Evolutionary conservation across 2,329 filamentous ascomycete species (phyloP), one percentile per base, ranked within the genome.

Genomic region (Hypoxylon sp.): DNA sequence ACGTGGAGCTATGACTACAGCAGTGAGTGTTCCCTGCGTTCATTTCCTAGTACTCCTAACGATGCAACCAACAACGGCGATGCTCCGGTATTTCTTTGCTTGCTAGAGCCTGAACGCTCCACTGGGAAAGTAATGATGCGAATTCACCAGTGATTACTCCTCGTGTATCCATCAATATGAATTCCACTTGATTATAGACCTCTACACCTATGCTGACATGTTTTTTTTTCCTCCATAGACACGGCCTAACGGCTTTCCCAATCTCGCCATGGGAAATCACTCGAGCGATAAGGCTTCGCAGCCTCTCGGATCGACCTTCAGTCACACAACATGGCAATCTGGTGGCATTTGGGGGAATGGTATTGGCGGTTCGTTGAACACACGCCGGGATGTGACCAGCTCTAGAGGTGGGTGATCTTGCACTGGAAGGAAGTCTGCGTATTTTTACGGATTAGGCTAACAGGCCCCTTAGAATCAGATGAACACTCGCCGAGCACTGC

Each of bases 281-380:
- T 72, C 69, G 23, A 70, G 59, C 55, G 78, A 80, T 21, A 75
- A 75, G 53, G 32, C 72, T 14, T 65, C 76, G 55, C 79, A 81
- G 73, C 73, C 77, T 55, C 70, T 78, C 79, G 81, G 82, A 78
- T 81, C 76, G 72, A 75, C 76, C 54, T 80, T 81, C 67, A 58
- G 73, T 32, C 72, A 73, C 69, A 71, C 78, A 46, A 72, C 71
- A 67, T 83, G 73, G 74, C 81, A 80, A 55, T 65, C 76, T 6
- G 75, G 74, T 58, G 82, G 79, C 30, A 85, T 88, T 43, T 88
- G 87, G 87, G 81, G 81, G 11, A 84, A 80, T 66, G 77, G 75
- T 39, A 79, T 84, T 63, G 79, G 80, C 50, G 77, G 78, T 76
- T 82, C 82, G 14, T 79, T 83, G 64, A 80, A 79, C 73, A 78